Base-by-base conservation (phyloP, 164 flowering plant species). In the Aristolochia fimbriata region DNA sequence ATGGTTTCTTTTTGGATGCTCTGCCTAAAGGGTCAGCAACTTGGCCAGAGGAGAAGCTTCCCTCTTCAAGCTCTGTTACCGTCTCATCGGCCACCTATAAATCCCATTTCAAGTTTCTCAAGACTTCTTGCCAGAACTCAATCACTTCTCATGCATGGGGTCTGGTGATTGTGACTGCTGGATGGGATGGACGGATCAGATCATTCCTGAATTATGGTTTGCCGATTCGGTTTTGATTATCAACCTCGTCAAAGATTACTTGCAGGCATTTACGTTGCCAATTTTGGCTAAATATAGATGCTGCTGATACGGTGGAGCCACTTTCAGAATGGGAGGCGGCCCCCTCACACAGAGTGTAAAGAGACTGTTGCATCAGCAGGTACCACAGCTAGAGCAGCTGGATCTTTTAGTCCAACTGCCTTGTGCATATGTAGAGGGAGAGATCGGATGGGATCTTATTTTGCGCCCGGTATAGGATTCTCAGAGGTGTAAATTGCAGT, bases 11-110 rank as follows among this genome's bases (percentile, higher is more conserved):
- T 65, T 62, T 71, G 58, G 96, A 86, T 8, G 67, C 71, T 59
- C 43, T 78, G 53, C 77, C 67, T 15, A 86, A 70, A 73, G 85
- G 81, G 24, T 55, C 86, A 11, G 82, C 90, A 7, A 88, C 97
- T 47, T 88, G 94, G 96, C 97, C 97, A 0, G 96, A 83, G 63
- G 96, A 92, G 69, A 83, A 74, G 52, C 83, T 89, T 54, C 73
- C 79, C 13, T 12, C 58, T 41, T 67, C 68, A 30, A 65, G 71
- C 51, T 58, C 76, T 22, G 6, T 45, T 20, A 15, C 68, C 0
- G 51, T 57, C 11, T 62, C 80, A 13, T 72, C 84, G 25, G 10
- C 79, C 24, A 62, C 71, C 19, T 58, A 77, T 49, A 84, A 67
- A 64, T 73, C 81, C 0, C 78, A 80, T 55, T 76, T 63, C 74